Conservation (phyloP, 139 green algal species). For the Mesostigma viride region DNA sequence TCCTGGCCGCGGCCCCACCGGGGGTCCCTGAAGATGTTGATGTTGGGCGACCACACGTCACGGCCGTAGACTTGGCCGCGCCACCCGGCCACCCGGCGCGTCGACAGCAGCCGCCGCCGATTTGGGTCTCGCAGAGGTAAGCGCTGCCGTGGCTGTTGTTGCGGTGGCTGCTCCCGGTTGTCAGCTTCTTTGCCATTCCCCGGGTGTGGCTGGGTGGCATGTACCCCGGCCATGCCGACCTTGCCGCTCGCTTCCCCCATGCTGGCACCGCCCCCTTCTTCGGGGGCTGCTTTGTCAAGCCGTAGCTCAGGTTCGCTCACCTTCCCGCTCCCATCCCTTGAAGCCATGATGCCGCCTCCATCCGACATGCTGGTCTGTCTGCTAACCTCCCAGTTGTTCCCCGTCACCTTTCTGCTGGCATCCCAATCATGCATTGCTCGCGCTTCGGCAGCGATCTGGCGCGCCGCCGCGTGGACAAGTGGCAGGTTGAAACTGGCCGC, state of each 20-base stretch:
- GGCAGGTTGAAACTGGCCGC: constrained; percentile 12
- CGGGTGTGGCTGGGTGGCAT: not conserved
- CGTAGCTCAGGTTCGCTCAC: too few relatives aligned
- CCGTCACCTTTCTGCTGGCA: not conserved
- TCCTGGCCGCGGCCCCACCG: constrained; percentile 22
- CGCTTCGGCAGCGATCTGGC: not conserved
- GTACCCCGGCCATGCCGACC: too few relatives aligned
- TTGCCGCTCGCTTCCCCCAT: too few relatives aligned
- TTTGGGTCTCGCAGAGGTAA: not conserved
- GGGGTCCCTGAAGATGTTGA: constrained; percentile 27
- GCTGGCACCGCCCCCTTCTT: too few relatives aligned
- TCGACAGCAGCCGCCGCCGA: not conserved
- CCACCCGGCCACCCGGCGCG: not conserved
- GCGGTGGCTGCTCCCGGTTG: too few relatives aligned
- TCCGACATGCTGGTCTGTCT: not conserved
- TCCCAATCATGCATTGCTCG: not conserved
- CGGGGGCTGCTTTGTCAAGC: too few relatives aligned
- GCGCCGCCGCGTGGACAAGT: not conserved
- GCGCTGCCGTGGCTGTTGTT: not conserved
- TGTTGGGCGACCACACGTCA: constrained; percentile 18
- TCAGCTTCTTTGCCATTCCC: not conserved
- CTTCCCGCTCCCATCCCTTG: too few relatives aligned
- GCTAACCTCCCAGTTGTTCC: not conserved
- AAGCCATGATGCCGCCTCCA: too few relatives aligned
- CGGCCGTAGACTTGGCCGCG: not conserved